Evolutionary conservation across 805 yeast genomes (phyloP), one percentile per base, ranked within the genome.

Genomic region (Myxozyma melibiosi): DNA sequence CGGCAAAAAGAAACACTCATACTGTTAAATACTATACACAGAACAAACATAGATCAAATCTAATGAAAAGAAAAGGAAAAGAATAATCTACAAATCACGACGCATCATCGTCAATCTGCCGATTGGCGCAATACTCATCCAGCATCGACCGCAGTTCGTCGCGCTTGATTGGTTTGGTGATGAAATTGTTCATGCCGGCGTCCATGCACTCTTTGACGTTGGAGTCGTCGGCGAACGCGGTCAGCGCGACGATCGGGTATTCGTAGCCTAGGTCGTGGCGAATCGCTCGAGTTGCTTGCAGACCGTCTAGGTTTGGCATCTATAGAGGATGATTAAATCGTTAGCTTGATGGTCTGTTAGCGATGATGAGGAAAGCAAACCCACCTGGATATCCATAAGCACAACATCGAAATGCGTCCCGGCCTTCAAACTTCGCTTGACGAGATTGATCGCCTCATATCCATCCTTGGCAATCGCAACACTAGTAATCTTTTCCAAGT

Each of bases 201-300:
- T 83, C 85, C 55, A 88, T 70, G 71, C 98, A 91, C 58, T 84
- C 96, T 64, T 84, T 84, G 38, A 87, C 90, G 67, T 91, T 92
- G 44, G 91, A 84, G 62, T 88, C 90, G 71, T 92, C 97, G 0
- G 97, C 97, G 76, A 87, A 92, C 1, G 97, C 98, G 0, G 98
- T 91, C 53, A 92, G 78, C 0, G 97, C 98, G 37, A 92, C 94
- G 56, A 94, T 90, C 0, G 97, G 97, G 5, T 81, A 80, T 0
- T 69, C 68, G 67, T 80, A 88, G 4, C 78, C 74, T 58, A 87
- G 70, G 42, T 86, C 84, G 16, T 76, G 72, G 43, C 97, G 77
- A 34, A 92, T 86, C 67, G 80, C 77, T 59, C 76, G 82, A 0
- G 98, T 90, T 0, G 97, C 96, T 25, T 83, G 76, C 30, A 91